Conservation (phyloP, 1,284 basidiomycete genomes). For the Blastosporella zonata region DNA sequence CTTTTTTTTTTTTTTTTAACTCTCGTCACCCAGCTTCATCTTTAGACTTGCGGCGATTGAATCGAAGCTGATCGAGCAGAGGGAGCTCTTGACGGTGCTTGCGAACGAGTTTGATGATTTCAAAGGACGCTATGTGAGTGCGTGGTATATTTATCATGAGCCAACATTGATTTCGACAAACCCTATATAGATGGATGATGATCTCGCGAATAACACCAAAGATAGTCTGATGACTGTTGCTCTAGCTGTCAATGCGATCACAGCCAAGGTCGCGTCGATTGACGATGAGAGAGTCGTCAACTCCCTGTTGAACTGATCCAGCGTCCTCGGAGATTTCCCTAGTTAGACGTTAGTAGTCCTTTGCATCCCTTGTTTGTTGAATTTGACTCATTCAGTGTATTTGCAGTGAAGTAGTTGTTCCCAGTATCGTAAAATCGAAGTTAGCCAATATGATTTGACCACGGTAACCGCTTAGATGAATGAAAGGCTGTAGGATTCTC, state of each 20-base stretch:
- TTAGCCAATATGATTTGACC: no score
- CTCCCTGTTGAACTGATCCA: neutral
- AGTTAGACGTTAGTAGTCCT: no score
- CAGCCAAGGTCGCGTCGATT: slow-evolving; percentile 7
- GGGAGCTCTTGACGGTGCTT: neutral
- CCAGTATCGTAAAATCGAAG: no score
- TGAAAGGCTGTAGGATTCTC: no score
- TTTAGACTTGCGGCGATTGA: slow-evolving; percentile 7
- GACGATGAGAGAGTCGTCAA: slow-evolving; percentile 1
- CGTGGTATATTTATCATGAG: neutral
- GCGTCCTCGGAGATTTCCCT: neutral
- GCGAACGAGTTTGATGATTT: slow-evolving; percentile 4
- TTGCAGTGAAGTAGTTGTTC: no score
- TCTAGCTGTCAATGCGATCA: slow-evolving; percentile 2
- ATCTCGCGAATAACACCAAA: slow-evolving; percentile 1
- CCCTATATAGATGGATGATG: slow-evolving; percentile 1
- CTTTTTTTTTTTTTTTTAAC: neutral
- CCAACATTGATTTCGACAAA: no score
- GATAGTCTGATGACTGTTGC: slow-evolving; percentile 2
- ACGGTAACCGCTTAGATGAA: no score
- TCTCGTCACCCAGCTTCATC: neutral
- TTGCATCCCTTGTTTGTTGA: no score
- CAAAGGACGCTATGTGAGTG: slow-evolving; percentile 7
- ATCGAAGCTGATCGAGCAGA: slow-evolving; percentile 7
- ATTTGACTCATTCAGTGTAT: slow-evolving; percentile 6